These are phyloP conservation scores for Hyaloscypha finlandica DNA, from an alignment of 495 filamentous ascomycete genomes.

Conservation along the genomic window DNA sequence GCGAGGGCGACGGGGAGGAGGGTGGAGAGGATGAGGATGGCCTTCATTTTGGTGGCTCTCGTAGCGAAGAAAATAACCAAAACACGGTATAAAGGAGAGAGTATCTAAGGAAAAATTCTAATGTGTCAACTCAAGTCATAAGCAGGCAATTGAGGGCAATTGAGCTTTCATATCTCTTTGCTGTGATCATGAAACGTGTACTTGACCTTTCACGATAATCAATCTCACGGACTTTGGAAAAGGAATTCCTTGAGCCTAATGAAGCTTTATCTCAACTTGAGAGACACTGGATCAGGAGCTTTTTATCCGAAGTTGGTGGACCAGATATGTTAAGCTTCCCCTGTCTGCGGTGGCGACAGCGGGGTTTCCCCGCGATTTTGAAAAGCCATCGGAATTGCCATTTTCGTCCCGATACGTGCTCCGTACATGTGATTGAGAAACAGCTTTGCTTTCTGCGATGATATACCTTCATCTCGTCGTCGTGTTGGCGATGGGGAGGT, in stretches of 20 bases:
- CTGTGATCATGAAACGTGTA: slow-evolving; percentile 15
- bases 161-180: neutral
- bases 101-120: neutral
- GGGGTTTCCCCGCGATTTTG: too few species aligned
- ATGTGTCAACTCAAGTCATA: neutral
- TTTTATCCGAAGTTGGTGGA: neutral
- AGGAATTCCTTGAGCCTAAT: neutral
- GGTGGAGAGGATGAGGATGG: neutral
- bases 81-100: neutral
- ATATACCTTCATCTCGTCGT: neutral
- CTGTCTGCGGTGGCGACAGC: too few species aligned
- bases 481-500: neutral
- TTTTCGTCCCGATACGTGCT: too few species aligned
- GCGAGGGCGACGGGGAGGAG: neutral
- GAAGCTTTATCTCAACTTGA: too few species aligned
- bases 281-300: neutral
- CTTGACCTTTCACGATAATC: slow-evolving; percentile 6
- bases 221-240: neutral
- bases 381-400: too few species aligned
- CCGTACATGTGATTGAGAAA: too few species aligned
- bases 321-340: too few species aligned
- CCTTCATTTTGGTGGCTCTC: slow-evolving; percentile 9
- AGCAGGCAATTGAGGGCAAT: neutral
- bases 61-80: neutral
- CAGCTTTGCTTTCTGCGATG: neutral